Evolutionary conservation across 768 basidiomycete genomes (phyloP).

Genomic region (Agrocybe chaxingu): DNA sequence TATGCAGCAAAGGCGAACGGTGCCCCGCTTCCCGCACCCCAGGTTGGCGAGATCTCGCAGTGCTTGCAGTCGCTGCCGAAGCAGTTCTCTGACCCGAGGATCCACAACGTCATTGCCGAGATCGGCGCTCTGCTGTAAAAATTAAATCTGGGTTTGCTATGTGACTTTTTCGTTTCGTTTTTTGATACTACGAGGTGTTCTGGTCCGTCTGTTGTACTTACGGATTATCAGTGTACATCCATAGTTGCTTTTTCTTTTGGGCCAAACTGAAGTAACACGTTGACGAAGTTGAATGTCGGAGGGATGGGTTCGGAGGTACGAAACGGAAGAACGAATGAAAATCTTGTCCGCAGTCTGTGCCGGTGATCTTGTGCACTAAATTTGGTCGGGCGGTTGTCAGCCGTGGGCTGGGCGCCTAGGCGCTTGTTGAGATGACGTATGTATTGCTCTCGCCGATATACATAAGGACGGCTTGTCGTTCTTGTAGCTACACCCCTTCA

Average conservation of each 20-base stretch:
- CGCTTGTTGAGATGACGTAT: no score
- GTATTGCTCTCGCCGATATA: no score
- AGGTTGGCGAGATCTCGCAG: constrained; percentile 37
- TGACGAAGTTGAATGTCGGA: no score
- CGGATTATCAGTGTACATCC: constrained; percentile 5
- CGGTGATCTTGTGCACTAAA: no score
- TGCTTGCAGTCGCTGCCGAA: constrained; percentile 36
- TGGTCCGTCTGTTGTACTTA: background rate
- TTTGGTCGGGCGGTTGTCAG: no score
- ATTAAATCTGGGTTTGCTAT: background rate
- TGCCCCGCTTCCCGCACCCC: constrained; percentile 32
- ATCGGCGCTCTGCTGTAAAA: constrained; percentile 39
- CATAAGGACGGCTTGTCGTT: no score
- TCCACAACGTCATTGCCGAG: constrained; percentile 48
- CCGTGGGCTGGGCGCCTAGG: no score
- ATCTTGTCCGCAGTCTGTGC: no score
- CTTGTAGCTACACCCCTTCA: no score
- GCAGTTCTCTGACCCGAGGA: constrained; percentile 57
- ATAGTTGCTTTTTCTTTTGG: constrained; percentile 10
- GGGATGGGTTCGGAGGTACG: no score
- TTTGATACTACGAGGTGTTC: background rate
- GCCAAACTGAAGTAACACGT: background rate
- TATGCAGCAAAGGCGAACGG: constrained; percentile 40
- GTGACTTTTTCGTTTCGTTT: constrained; percentile 6
- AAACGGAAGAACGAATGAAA: no score